Percentiles rank a stretch among this genome's conserved stretches.
These are phyloP conservation scores for Hypoxylon intermedium DNA, from an alignment of 495 filamentous ascomycete genomes.

Conservation along the genomic window DNA sequence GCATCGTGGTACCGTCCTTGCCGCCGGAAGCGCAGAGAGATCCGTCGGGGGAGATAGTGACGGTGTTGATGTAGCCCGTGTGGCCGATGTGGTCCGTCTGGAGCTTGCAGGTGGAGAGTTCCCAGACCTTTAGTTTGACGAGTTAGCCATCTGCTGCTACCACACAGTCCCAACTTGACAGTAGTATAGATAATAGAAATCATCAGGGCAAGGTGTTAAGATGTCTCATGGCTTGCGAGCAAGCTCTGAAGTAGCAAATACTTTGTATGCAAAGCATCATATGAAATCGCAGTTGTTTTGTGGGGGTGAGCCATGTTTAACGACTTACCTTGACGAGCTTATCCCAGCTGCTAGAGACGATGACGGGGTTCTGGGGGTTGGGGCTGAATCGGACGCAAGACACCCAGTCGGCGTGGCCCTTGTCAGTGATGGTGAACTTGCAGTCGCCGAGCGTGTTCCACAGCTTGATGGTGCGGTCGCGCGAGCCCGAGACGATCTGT, in stretches of 20 bases:
- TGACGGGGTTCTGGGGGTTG: conserved; percentile 99
- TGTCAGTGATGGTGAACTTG: conserved; percentile 99
- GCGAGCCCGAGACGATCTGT: conserved; percentile 98
- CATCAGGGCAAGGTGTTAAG: conserved; percentile 90
- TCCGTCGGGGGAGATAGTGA: conserved; percentile 99
- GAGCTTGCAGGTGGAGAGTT: conserved; percentile 97
- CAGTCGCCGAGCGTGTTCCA: conserved; percentile 99
- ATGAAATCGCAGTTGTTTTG: conserved; percentile 30
- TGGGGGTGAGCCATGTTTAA: not conserved
- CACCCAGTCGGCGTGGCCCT: conserved; percentile 99
- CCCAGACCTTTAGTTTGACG: conserved; percentile 80
- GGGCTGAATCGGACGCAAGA: conserved; percentile 99
- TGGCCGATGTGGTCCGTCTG: conserved; percentile 99
- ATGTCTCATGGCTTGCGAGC: conserved; percentile 92
- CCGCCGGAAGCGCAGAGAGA: conserved; percentile 99
- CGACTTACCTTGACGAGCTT: conserved; percentile 98
- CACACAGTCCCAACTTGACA: conserved; percentile 25
- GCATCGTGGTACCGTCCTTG: conserved; percentile 99
- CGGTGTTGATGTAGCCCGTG: conserved; percentile 99
- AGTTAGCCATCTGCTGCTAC: conserved; percentile 8
- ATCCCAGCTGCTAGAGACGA: conserved; percentile 98
- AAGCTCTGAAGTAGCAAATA: conserved; percentile 99
- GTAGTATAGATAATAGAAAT: conserved; percentile 30
- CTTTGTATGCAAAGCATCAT: conserved; percentile 95
- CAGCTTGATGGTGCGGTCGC: conserved; percentile 98